A percentile compares a stretch with the other conserved stretches of the same genome.
These are phyloP conservation scores for Ganoderma lucidum DNA, from an alignment of 1,284 basidiomycete species.

Conservation along the genomic window DNA sequence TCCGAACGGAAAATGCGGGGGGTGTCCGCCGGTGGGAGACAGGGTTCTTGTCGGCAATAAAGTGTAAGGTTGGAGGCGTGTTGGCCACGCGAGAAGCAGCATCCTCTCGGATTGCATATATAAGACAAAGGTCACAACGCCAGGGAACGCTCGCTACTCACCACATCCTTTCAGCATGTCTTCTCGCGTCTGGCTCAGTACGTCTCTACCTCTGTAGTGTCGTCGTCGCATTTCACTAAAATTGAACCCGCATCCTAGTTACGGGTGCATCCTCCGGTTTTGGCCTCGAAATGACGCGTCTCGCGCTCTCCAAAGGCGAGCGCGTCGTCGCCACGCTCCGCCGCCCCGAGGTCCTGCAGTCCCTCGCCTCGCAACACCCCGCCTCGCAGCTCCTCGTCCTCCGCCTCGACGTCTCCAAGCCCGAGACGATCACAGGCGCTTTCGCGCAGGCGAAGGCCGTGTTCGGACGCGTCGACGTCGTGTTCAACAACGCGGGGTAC, in stretches of 20 bases:
- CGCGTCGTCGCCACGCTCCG: constrained; percentile 44
- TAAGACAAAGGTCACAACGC: background rate
- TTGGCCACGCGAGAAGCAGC: no score
- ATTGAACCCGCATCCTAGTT: constrained; percentile 27
- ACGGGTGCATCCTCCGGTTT: constrained; percentile 45
- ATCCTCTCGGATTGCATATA: background rate
- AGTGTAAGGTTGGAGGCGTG: no score
- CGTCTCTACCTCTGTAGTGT: background rate
- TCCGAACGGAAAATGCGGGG: no score
- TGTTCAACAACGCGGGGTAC: constrained; percentile 52
- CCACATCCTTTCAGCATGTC: constrained; percentile 1
- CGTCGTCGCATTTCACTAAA: background rate
- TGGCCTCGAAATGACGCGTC: constrained; percentile 37
- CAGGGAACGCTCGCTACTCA: background rate
- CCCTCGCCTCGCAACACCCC: constrained; percentile 33
- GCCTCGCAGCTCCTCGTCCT: constrained; percentile 45
- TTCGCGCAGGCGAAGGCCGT: constrained; percentile 43
- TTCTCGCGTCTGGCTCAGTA: constrained; percentile 30
- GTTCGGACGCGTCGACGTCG: constrained; percentile 52
- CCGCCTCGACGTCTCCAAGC: constrained; percentile 48
- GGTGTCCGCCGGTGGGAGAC: no score
- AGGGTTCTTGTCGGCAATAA: no score
- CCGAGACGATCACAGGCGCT: constrained; percentile 39
- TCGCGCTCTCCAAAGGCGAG: constrained; percentile 40
- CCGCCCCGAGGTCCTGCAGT: constrained; percentile 36